Percentiles rank a stretch among this genome's conserved stretches.
Evolutionary conservation across 495 filamentous ascomycete genomes (phyloP).

Genomic region (Penicillium chermesinum): DNA sequence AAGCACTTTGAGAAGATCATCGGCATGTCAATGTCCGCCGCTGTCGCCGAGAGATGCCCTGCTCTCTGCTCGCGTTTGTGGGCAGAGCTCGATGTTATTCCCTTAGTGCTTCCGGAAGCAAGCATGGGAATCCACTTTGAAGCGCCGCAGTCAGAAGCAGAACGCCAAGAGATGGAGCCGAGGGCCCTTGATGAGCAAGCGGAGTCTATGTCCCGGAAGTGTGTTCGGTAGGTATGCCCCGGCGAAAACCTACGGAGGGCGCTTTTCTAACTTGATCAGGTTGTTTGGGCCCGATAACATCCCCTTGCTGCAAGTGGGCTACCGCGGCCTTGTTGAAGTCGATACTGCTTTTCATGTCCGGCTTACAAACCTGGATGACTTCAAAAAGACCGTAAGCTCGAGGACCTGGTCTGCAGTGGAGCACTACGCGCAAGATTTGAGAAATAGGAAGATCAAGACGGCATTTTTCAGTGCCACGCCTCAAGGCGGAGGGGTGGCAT

Average conservation of each 20-base stretch:
- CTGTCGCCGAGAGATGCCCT: conserved; percentile 48
- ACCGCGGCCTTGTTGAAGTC: conserved; percentile 67
- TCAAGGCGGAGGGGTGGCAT: conserved; percentile 80
- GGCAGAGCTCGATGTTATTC: conserved; percentile 73
- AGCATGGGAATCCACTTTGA: conserved; percentile 17
- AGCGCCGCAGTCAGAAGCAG: conserved; percentile 2
- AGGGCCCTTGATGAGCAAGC: conserved; percentile 75
- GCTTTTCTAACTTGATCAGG: conserved; percentile 35
- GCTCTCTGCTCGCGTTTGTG: conserved; percentile 68
- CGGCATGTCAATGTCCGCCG: conserved; percentile 42
- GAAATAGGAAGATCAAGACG: conserved; percentile 60
- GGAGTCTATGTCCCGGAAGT: conserved; percentile 80
- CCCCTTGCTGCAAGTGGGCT: conserved; percentile 71
- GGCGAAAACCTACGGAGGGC: neutral
- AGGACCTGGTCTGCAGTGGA: conserved; percentile 66
- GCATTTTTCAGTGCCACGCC: conserved; percentile 86
- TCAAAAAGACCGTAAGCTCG: conserved; percentile 53
- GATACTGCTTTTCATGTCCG: conserved; percentile 61
- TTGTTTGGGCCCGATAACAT: conserved; percentile 71
- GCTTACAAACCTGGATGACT: conserved; percentile 58
- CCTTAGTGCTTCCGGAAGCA: conserved; percentile 48
- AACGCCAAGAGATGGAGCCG: conserved; percentile 33
- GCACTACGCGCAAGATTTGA: conserved; percentile 63
- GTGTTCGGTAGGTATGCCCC: conserved; percentile 53
- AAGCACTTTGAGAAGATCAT: conserved; percentile 63